Evolutionary conservation across 805 yeast genomes (phyloP).

Genomic region (Lachancea dasiensis): DNA sequence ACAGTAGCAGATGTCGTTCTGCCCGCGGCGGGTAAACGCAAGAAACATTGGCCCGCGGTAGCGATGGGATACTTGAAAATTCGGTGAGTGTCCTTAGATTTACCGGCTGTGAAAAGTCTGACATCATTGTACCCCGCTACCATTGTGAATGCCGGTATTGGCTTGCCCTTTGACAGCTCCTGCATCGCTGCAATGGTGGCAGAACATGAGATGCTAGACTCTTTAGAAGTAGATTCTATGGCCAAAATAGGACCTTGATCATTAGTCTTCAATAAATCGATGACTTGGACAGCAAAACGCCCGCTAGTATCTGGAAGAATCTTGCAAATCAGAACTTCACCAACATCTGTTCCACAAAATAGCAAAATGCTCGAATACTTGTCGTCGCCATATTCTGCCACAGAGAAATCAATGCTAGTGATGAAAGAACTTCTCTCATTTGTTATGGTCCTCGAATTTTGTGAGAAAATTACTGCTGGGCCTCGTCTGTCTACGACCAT

Average conservation of each 20-base stretch:
- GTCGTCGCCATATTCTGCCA: constrained; percentile 61
- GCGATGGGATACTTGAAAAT: constrained; percentile 44
- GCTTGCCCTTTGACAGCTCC: constrained; percentile 53
- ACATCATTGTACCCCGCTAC: constrained; percentile 54
- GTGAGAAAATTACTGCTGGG: constrained; percentile 58
- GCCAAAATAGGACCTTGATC: constrained; percentile 44
- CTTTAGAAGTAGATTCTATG: constrained; percentile 53
- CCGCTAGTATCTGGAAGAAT: constrained; percentile 60
- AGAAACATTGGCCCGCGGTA: constrained; percentile 46
- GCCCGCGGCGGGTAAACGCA: constrained; percentile 17
- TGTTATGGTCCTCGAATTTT: constrained; percentile 27
- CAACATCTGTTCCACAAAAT: constrained; percentile 70
- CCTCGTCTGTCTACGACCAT: constrained; percentile 74
- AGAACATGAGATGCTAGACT: constrained; percentile 55
- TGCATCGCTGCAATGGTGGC: constrained; percentile 57
- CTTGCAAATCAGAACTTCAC: constrained; percentile 61
- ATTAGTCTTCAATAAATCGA: constrained; percentile 43
- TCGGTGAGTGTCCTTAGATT: constrained; percentile 57
- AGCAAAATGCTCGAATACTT: constrained; percentile 66
- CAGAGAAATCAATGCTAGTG: constrained; percentile 66
- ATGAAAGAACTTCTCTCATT: constrained; percentile 32
- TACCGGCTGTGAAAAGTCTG: constrained; percentile 55
- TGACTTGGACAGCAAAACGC: constrained; percentile 49
- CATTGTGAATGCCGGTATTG: constrained; percentile 57
- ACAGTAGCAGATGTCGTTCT: constrained; percentile 40